Evolutionary conservation across 2,329 filamentous ascomycete genomes (phyloP).

Genomic region (Pseudogymnoascus sp.): DNA sequence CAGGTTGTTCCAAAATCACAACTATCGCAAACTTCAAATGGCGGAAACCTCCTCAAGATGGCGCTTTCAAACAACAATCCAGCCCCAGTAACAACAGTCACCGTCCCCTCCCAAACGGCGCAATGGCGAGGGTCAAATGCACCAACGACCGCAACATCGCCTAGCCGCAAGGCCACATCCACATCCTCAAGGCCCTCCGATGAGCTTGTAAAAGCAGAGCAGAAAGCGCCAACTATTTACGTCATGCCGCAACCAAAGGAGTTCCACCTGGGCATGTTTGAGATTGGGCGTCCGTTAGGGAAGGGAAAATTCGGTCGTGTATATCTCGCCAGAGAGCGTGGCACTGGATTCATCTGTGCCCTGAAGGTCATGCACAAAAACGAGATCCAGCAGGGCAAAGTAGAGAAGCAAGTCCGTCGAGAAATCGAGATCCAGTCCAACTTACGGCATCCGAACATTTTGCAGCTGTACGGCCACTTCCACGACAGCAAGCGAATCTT

Average conservation of each 20-base stretch:
- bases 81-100: slow-evolving; percentile 57
- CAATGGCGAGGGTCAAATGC: slow-evolving; percentile 41
- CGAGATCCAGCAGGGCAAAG: slow-evolving; percentile 56
- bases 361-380: slow-evolving; percentile 68
- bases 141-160: slow-evolving; percentile 38
- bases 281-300: slow-evolving; percentile 63
- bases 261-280: slow-evolving; percentile 69
- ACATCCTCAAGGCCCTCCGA: slow-evolving; percentile 35
- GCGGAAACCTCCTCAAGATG: slow-evolving; percentile 79
- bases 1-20: slow-evolving; percentile 35
- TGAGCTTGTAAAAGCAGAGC: slow-evolving; percentile 43
- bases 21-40: slow-evolving; percentile 45
- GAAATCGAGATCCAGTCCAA: slow-evolving; percentile 71
- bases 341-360: slow-evolving; percentile 61
- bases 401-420: slow-evolving; percentile 64
- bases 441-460: slow-evolving; percentile 62
- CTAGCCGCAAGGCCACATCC: slow-evolving; percentile 42
- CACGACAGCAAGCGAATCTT: slow-evolving; percentile 67
- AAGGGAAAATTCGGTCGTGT: slow-evolving; percentile 70
- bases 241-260: slow-evolving; percentile 54
- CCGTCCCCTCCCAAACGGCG: slow-evolving; percentile 57
- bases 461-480: slow-evolving; percentile 63
- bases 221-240: slow-evolving; percentile 43
- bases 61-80: slow-evolving; percentile 70
- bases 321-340: slow-evolving; percentile 61